phyloP scores from a whole-genome alignment of 129 eudicot species.

The Ambrosia artemisiifolia region DNA sequence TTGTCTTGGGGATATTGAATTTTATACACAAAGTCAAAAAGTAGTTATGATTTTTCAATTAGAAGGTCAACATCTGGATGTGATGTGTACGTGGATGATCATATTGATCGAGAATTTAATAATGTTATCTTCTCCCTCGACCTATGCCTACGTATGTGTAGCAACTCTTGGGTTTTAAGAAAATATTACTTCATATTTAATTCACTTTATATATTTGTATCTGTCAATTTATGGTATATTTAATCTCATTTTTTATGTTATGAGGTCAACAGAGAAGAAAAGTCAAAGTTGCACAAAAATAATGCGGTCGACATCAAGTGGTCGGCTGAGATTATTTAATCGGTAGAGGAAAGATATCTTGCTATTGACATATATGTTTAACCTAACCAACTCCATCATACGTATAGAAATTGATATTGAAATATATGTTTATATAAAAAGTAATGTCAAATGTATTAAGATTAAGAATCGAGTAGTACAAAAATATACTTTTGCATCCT shows the following conservation, averaged over 20 bases:
- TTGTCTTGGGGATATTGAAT: too few species aligned
- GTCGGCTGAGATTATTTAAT: neutral
- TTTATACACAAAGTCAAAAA: neutral
- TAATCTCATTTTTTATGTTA: neutral
- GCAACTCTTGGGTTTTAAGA: neutral
- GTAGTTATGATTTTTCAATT: neutral
- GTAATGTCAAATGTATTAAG: neutral
- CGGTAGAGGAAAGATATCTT: conserved; percentile 1
- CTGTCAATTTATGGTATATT: neutral
- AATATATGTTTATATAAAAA: too few species aligned
- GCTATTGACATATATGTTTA: neutral
- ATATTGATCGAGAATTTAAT: neutral
- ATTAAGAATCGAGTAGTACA: too few species aligned
- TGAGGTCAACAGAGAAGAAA: neutral
- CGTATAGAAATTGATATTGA: neutral
- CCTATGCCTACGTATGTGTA: conserved; percentile 10
- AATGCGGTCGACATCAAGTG: conserved; percentile 22
- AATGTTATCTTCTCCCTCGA: conserved; percentile 15
- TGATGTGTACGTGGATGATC: conserved; percentile 6
- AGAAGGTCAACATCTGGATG: conserved; percentile 21
- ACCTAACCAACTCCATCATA: neutral
- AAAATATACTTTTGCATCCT: too few species aligned
- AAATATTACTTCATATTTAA: neutral
- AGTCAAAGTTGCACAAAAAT: conserved; percentile 12
- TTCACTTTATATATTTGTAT: neutral